Conservation (phyloP, 129 eudicot genomes). For the Escallonia rubra region DNA sequence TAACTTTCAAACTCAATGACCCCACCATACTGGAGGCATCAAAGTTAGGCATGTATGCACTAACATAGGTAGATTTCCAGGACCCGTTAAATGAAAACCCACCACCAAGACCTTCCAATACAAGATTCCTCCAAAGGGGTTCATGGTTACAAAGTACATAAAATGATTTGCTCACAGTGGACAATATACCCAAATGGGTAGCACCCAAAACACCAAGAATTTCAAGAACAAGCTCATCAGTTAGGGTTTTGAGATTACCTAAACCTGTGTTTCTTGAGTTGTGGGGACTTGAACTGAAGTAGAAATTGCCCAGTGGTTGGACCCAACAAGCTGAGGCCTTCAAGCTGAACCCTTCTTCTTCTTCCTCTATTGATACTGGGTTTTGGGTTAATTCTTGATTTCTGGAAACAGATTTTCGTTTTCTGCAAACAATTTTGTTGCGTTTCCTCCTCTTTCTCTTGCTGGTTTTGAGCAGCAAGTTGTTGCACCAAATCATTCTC, state of each 20-base stretch:
- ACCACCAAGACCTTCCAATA: slow-evolving; percentile 50
- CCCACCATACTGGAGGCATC: slow-evolving; percentile 29
- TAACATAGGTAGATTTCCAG: slow-evolving; percentile 69
- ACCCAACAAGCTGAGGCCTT: slow-evolving; percentile 66
- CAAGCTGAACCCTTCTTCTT: slow-evolving; percentile 63
- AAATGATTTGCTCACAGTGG: slow-evolving; percentile 80
- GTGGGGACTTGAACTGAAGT: slow-evolving; percentile 43
- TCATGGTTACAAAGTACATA: slow-evolving; percentile 82
- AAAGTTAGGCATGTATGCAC: slow-evolving; percentile 27
- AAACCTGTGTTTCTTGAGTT: slow-evolving; percentile 90
- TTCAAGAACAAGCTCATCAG: slow-evolving; percentile 92
- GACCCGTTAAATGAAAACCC: slow-evolving; percentile 69
- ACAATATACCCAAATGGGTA: slow-evolving; percentile 63
- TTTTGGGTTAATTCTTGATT: slow-evolving; percentile 3
- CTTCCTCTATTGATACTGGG: slow-evolving; percentile 18
- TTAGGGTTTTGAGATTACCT: slow-evolving; percentile 68
- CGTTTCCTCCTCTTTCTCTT: slow-evolving; percentile 6
- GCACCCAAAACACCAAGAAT: slow-evolving; percentile 69
- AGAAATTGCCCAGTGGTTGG: slow-evolving; percentile 87
- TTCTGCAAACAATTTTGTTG: background rate
- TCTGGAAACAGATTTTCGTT: background rate
- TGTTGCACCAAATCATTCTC: slow-evolving; percentile 23
- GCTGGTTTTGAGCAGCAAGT: slow-evolving; percentile 21
- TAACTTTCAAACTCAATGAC: slow-evolving; percentile 47
- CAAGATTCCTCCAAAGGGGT: slow-evolving; percentile 97